These are phyloP conservation scores for Cordyceps javanica DNA, from an alignment of 2,329 filamentous ascomycete genomes.

Conservation along the genomic window DNA sequence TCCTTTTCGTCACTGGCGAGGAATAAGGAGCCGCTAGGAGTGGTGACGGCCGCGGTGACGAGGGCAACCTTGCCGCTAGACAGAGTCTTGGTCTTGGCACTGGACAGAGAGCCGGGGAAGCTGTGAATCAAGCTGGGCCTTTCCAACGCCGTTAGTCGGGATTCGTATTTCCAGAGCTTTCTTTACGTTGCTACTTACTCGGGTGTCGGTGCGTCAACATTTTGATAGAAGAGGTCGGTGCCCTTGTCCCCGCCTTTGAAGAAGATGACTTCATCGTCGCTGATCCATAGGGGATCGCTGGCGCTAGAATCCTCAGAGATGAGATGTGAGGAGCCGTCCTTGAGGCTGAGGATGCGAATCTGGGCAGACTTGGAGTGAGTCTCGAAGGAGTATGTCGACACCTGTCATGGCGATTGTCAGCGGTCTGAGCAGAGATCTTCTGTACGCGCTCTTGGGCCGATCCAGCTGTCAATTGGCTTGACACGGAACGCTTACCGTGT, in stretches of 20 bases:
- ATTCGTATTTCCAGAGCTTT: background rate
- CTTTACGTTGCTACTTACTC: conserved; percentile 28
- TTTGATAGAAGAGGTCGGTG: conserved; percentile 39
- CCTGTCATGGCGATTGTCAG: conserved; percentile 25
- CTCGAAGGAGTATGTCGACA: conserved; percentile 75
- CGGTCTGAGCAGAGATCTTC: background rate
- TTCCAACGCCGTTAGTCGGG: conserved; percentile 11
- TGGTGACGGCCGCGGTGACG: conserved; percentile 57
- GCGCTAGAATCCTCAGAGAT: conserved; percentile 60
- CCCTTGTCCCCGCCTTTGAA: conserved; percentile 45
- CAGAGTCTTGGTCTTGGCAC: conserved; percentile 51
- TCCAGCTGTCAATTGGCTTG: background rate
- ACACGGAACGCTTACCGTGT: conserved; percentile 41
- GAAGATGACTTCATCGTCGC: conserved; percentile 55
- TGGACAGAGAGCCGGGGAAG: conserved; percentile 50
- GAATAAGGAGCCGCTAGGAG: conserved; percentile 62
- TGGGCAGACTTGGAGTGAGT: conserved; percentile 63
- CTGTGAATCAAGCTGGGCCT: conserved; percentile 37
- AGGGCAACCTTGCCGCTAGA: conserved; percentile 46
- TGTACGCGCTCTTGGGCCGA: background rate
- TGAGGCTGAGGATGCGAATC: conserved; percentile 64
- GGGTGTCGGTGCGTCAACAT: conserved; percentile 27
- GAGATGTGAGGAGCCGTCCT: conserved; percentile 56
- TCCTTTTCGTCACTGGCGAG: conserved; percentile 57
- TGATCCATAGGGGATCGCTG: conserved; percentile 71